Evolutionary conservation across 2,329 filamentous ascomycete genomes (phyloP).

Genomic region (Cercospora janseana): DNA sequence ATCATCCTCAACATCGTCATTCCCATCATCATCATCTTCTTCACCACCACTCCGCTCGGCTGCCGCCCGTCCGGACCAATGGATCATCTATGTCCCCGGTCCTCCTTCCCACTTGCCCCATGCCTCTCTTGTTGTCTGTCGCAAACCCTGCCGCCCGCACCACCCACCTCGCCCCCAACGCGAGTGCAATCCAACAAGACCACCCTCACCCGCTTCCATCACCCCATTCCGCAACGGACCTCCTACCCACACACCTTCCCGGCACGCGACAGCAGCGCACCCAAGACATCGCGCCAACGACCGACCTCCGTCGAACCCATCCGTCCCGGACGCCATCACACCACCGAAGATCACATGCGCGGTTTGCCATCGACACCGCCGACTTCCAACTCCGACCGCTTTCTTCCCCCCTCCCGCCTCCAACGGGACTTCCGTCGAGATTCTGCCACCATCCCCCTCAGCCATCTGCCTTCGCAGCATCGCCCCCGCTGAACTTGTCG

Average conservation of each 20-base stretch:
- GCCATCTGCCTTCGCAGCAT: constrained; percentile 7
- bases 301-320: constrained; percentile 17
- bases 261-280: constrained; percentile 6
- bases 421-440: constrained; percentile 22
- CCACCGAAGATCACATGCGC: constrained; percentile 9
- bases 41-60: constrained; percentile 2
- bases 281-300: not conserved
- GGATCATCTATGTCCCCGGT: constrained; percentile 36
- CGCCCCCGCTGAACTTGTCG: not conserved
- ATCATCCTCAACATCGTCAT: constrained; percentile 6
- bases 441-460: constrained; percentile 26
- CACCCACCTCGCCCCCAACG: constrained; percentile 9
- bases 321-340: constrained; percentile 1
- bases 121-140: constrained; percentile 37
- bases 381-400: constrained; percentile 7
- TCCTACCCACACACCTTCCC: constrained; percentile 20
- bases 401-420: constrained; percentile 8
- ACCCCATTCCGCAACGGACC: constrained; percentile 22
- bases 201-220: constrained; percentile 24
- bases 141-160: constrained; percentile 15
- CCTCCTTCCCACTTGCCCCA: constrained; percentile 31
- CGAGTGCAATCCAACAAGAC: constrained; percentile 5
- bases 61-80: constrained; percentile 20
- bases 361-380: constrained; percentile 17
- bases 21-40: constrained; percentile 7